These are phyloP conservation scores for Eucalyptus fibrosa DNA, from an alignment of 345 rosid species.

Conservation along the genomic window DNA sequence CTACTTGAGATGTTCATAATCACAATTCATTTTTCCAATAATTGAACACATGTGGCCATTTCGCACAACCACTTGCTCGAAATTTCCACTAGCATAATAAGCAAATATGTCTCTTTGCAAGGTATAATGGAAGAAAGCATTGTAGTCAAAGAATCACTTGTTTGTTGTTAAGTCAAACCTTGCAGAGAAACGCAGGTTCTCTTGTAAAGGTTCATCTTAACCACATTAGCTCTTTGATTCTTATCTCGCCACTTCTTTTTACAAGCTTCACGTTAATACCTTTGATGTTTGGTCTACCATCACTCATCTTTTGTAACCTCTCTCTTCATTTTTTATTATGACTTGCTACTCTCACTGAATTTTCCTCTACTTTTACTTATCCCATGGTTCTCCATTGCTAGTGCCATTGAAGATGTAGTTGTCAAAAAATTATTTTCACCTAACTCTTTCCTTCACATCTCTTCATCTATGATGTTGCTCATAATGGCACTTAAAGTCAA, in stretches of 20 bases:
- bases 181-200: rapidly evolving
- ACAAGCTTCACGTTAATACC: rapidly evolving
- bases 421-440: not conserved
- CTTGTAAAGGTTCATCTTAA: not conserved
- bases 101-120: not conserved
- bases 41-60: not conserved
- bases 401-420: not conserved
- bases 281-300: rapidly evolving
- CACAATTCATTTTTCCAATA: no score
- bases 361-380: no score
- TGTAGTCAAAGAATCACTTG: not conserved
- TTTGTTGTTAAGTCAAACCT: rapidly evolving
- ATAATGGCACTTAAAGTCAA: not conserved
- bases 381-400: not conserved
- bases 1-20: not conserved
- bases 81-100: no score
- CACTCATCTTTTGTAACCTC: not conserved
- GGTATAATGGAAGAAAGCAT: not conserved
- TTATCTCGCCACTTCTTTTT: rapidly evolving
- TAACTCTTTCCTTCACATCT: not conserved
- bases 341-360: not conserved
- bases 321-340: not conserved
- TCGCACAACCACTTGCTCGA: rapidly evolving
- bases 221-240: not conserved
- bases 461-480: not conserved